Base-by-base conservation (phyloP, 345 rosid species). In the Gossypium anomalum region DNA sequence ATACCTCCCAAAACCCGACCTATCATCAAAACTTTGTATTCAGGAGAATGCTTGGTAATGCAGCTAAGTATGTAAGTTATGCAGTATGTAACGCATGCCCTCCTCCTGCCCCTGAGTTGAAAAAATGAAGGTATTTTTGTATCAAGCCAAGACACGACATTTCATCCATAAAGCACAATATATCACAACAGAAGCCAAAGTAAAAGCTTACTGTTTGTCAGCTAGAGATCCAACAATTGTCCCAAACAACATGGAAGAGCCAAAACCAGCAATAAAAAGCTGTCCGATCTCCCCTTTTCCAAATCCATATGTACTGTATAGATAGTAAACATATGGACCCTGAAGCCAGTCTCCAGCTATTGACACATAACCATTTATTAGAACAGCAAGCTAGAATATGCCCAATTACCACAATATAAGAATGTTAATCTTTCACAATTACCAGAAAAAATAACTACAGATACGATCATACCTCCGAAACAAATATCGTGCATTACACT, bases 271-370 rank as follows among this genome's bases (percentile, higher is more conserved):
- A 71, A 94, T 94, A 81, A 94, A 94, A 61, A 94, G 93, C 83
- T 89, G 98, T 3, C 98, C 97, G 10, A 94, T 94, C 60, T 94
- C 97, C 67, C 94, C 90, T 83, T 90, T 92, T 29, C 92, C 90
- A 72, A 77, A 94, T 29, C 97, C 97, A 78, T 94, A 94, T 13
- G 81, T 82, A 71, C 89, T 85, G 84, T 92, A 94, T n/a, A 94
- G 90, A 85, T 82, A 94, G 83, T 94, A 94, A 16, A 94, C 98
- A 82, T 94, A 94, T 62, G 98, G 98, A 76, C 98, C 98, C 83
- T 94, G 98, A 85, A 92, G 85, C 98, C 98, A 94, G 75, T 94
- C 97, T 73, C 98, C 98, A 77, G 98, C 98, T 94, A 82, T 60
- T 51, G 69, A 81, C 88, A 78, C 75, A 78, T 59, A 79, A 71